Conservation (phyloP, 495 filamentous ascomycete species). For the Hypoxylon intermedium region DNA sequence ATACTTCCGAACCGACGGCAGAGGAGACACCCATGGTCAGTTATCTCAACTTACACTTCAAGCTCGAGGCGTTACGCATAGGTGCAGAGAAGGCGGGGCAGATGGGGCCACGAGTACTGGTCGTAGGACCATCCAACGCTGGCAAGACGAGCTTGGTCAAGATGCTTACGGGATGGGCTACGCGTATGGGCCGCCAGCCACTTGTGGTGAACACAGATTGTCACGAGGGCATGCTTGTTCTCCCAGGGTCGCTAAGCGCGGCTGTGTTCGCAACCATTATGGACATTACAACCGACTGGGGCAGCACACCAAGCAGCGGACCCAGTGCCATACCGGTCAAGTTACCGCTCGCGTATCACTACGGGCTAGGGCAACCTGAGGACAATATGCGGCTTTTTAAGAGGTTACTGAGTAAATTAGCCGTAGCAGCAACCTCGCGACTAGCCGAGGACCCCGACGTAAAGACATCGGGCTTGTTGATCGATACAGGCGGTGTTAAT, state of each 20-base stretch:
- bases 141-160: conserved; percentile 88
- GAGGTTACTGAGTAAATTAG: conserved; percentile 76
- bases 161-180: conserved; percentile 82
- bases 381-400: conserved; percentile 76
- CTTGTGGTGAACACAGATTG: conserved; percentile 88
- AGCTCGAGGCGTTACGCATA: conserved; percentile 71
- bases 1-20: conserved; percentile 73
- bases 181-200: conserved; percentile 76
- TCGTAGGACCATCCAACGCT: conserved; percentile 79
- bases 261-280: conserved; percentile 83
- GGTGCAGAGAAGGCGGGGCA: conserved; percentile 56
- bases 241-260: conserved; percentile 86
- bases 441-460: conserved; percentile 78
- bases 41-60: conserved; percentile 88
- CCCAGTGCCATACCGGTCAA: conserved; percentile 89
- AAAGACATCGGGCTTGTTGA: conserved; percentile 75
- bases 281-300: conserved; percentile 91
- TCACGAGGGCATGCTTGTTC: conserved; percentile 80
- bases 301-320: conserved; percentile 86
- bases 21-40: conserved; percentile 85
- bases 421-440: conserved; percentile 77
- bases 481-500: conserved; percentile 82
- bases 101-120: conserved; percentile 78
- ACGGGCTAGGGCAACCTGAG: conserved; percentile 76
- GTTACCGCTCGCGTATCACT: conserved; percentile 89